Base-by-base conservation (phyloP, 208 protist species). In the Trypanosomatidae sp. region DNA sequence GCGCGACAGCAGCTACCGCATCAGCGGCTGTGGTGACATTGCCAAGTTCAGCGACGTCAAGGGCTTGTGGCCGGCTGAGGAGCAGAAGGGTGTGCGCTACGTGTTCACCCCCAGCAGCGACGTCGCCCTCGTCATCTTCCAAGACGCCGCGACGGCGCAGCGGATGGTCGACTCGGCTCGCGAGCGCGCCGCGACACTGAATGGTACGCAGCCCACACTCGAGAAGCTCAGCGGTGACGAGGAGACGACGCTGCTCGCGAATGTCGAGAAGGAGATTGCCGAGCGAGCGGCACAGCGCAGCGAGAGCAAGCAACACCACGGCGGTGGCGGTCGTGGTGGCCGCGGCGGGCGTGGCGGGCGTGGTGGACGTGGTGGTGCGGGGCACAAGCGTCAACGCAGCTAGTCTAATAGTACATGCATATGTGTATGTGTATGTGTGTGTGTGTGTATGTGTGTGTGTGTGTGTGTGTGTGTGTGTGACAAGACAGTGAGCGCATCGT, bases 81-180 rank as follows among this genome's bases (percentile, higher is more conserved):
- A 88, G 61, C 82, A 87, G 62, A 63, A 56, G 26, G 82, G 82
- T 7, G 61, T 92, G 33, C 82, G 82, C 33, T 92, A 92, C 60
- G 77, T 92, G 26, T 88, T 78, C 59, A 77, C 70, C 42, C 77
- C 77, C 6, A 68, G 61, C 47, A 72, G 61, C 44, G 72, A 76
- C 24, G 66, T 56, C 27, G 71, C 77, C 8, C 49, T 86, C 19
- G 48, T 92, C 41, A 80, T 92, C 42, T 92, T 92, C 32, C 82
- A 92, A 58, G 82, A 92, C 49, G 45, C 69, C 30, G 67, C 71
- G 44, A 88, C 77, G 4, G 82, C 71, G 2, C 43, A 45, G 27
- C 74, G 74, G 66, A 92, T 92, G 82, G 62, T 83, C 0, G 64
- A 48, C 40, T 76, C 71, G 15, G 54, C 85, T n/a, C 60, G 66